phyloP scores from a whole-genome alignment of 2,329 filamentous ascomycete genomes.

The Hymenoscyphus infarciens region DNA sequence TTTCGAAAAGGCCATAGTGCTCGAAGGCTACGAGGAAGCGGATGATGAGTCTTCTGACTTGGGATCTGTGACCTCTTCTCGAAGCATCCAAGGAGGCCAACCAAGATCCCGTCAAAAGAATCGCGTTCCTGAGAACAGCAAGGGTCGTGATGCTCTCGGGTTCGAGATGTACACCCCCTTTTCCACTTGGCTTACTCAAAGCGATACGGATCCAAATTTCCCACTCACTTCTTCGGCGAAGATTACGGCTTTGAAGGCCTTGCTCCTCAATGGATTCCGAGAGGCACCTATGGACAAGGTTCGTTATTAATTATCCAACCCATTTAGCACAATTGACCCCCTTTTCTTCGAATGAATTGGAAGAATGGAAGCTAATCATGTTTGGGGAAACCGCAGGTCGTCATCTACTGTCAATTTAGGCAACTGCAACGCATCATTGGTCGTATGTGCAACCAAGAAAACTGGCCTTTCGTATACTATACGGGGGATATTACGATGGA shows the following conservation, averaged over 20 bases:
- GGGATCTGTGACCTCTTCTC: not conserved
- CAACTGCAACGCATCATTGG: slow-evolving; percentile 49
- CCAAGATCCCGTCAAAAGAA: not conserved
- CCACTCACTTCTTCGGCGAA: slow-evolving; percentile 40
- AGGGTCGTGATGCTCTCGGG: slow-evolving; percentile 26
- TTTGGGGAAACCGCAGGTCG: slow-evolving; percentile 22
- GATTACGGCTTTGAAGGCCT: slow-evolving; percentile 35
- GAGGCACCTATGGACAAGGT: slow-evolving; percentile 48
- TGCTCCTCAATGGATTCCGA: slow-evolving; percentile 39
- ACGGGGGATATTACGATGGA: slow-evolving; percentile 45
- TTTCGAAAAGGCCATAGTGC: slow-evolving; percentile 12
- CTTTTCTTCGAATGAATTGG: not conserved
- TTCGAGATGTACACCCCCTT: slow-evolving; percentile 28
- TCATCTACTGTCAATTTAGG: slow-evolving; percentile 59
- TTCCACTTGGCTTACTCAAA: slow-evolving; percentile 26
- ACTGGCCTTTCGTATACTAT: slow-evolving; percentile 43
- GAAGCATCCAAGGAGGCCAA: not conserved
- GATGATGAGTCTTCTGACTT: slow-evolving; percentile 4
- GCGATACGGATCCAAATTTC: slow-evolving; percentile 26
- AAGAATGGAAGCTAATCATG: not conserved
- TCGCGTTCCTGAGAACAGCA: slow-evolving; percentile 16
- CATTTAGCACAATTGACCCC: not conserved
- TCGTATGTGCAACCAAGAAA: slow-evolving; percentile 46
- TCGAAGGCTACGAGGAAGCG: slow-evolving; percentile 18
- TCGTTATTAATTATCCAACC: slow-evolving; percentile 5